Evolutionary conservation across 2,329 filamentous ascomycete species (phyloP).

Genomic region (Blastomyces silverae): DNA sequence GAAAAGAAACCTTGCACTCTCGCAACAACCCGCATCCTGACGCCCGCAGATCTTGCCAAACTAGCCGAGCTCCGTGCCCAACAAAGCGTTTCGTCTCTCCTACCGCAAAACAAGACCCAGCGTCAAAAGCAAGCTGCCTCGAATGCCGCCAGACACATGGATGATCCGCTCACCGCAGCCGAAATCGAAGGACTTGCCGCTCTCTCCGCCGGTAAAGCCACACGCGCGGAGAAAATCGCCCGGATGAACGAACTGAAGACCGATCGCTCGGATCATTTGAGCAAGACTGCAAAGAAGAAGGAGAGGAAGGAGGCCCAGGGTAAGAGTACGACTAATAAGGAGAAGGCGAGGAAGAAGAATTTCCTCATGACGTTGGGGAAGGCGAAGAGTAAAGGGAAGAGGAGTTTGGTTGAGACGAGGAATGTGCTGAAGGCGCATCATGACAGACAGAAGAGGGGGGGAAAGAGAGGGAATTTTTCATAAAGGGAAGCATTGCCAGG

Average conservation of each 20-base stretch:
- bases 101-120: conserved; percentile 41
- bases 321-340: conserved; percentile 94
- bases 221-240: conserved; percentile 82
- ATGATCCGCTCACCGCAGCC: conserved; percentile 82
- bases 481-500: neutral
- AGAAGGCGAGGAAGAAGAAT: conserved; percentile 97
- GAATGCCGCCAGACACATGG: conserved; percentile 58
- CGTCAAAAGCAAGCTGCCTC: conserved; percentile 42
- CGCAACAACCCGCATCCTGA: conserved; percentile 89
- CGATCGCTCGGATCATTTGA: conserved; percentile 72
- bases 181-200: conserved; percentile 83
- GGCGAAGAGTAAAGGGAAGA: conserved; percentile 91
- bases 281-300: conserved; percentile 73
- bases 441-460: conserved; percentile 74
- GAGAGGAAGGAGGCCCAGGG: conserved; percentile 81
- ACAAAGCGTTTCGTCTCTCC: conserved; percentile 60
- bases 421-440: conserved; percentile 76
- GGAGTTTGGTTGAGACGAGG: conserved; percentile 78
- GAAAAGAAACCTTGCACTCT: conserved; percentile 54
- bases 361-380: conserved; percentile 97
- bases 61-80: conserved; percentile 77
- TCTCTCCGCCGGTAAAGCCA: conserved; percentile 65
- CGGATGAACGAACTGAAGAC: conserved; percentile 77
- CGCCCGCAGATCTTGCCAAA: conserved; percentile 91
- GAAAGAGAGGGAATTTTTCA: conserved; percentile 64